Percentiles rank a stretch among this genome's conserved stretches.
Conservation (phyloP, 2,329 filamentous ascomycete species). For the Tolypocladium capitatum region DNA sequence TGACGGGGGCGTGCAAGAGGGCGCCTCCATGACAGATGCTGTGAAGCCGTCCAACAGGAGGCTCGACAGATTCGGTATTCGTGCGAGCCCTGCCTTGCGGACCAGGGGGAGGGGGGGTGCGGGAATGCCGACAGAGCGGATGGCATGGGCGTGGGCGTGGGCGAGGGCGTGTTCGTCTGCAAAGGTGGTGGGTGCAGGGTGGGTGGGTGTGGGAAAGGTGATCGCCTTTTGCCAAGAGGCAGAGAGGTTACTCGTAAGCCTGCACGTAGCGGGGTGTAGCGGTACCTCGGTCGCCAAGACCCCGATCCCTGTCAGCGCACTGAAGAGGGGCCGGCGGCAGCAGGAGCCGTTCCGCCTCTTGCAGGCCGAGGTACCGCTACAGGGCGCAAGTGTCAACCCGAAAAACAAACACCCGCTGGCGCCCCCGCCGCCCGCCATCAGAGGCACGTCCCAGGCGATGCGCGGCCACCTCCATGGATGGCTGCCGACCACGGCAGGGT, state of each 20-base stretch:
- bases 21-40: slow-evolving; percentile 1
- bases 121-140: neutral
- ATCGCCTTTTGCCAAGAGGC: neutral
- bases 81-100: slow-evolving; percentile 3
- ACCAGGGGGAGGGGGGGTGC: neutral
- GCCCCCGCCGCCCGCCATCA: too few relatives aligned
- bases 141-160: neutral
- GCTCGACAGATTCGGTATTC: slow-evolving; percentile 6
- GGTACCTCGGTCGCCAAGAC: neutral
- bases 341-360: neutral
- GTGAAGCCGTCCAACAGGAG: slow-evolving; percentile 1
- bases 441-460: slow-evolving; percentile 4
- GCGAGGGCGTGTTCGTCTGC: neutral
- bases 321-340: neutral
- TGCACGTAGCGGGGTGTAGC: neutral
- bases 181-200: neutral
- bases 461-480: slow-evolving; percentile 5
- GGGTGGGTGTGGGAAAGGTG: neutral
- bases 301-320: neutral
- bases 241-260: neutral
- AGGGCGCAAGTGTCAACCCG: too few relatives aligned
- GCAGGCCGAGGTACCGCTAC: neutral
- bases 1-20: slow-evolving; percentile 1
- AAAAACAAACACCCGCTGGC: slow-evolving; percentile 4
- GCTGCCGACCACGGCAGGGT: neutral